Evolutionary conservation across 495 filamentous ascomycete species (phyloP).

Genomic region (Podospora didyma): DNA sequence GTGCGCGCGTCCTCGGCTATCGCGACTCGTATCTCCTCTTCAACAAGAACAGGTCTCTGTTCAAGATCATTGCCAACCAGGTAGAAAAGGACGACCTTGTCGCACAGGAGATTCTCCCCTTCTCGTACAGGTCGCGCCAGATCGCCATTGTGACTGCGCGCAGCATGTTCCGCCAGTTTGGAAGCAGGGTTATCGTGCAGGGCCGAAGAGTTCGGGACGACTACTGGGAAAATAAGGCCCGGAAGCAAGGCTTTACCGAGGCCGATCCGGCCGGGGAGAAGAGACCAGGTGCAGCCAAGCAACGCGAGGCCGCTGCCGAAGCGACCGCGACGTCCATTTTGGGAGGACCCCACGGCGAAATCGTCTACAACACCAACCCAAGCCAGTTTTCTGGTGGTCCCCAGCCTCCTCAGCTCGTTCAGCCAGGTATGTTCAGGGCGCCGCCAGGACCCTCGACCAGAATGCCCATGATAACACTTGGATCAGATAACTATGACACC

Average conservation of each 20-base stretch:
- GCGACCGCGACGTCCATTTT: slow-evolving; percentile 44
- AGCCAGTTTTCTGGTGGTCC: slow-evolving; percentile 55
- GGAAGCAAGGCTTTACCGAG: slow-evolving; percentile 97
- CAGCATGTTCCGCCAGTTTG: slow-evolving; percentile 99
- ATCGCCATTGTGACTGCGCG: slow-evolving; percentile 98
- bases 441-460: slow-evolving; percentile 61
- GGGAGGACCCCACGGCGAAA: slow-evolving; percentile 66
- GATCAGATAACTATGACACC: slow-evolving; percentile 70
- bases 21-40: slow-evolving; percentile 97
- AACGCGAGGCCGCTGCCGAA: slow-evolving; percentile 72
- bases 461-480: slow-evolving; percentile 81
- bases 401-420: slow-evolving; percentile 63
- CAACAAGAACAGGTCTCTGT: slow-evolving; percentile 97
- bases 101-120: slow-evolving; percentile 88
- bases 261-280: slow-evolving; percentile 96
- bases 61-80: slow-evolving; percentile 97
- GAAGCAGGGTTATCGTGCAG: slow-evolving; percentile 86
- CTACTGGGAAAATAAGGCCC: slow-evolving; percentile 96
- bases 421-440: slow-evolving; percentile 63
- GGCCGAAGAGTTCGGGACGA: slow-evolving; percentile 92
- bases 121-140: slow-evolving; percentile 95
- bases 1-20: slow-evolving; percentile 89
- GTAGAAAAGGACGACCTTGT: slow-evolving; percentile 96
- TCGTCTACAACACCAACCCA: slow-evolving; percentile 76
- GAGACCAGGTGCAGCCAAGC: slow-evolving; percentile 84